Base-by-base conservation (phyloP, 345 rosid species). In the Arabidopsis arenosa region DNA sequence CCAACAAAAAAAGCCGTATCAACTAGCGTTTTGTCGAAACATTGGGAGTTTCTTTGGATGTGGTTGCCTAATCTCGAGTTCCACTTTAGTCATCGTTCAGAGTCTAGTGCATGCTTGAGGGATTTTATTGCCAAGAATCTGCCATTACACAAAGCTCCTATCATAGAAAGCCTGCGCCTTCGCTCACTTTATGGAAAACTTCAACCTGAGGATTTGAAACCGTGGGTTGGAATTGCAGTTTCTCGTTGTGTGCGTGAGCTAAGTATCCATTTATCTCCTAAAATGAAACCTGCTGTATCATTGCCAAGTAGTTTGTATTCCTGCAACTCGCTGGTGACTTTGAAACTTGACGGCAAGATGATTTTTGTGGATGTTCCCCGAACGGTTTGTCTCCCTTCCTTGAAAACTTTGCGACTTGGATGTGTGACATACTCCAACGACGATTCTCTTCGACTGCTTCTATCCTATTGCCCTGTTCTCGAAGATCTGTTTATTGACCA, bases 111-210 rank as follows among this genome's bases (percentile, higher is more conserved):
- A 44, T 44, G 7, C 48, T 17, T 44, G 17, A 14, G 8, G 17
- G 49, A 5, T 45, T 45, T 44, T 14, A 14, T 63, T 28, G 21
- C 1, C 12, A 63, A 43, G 13, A 41, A 63, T 26, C 37, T 63
- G 1, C 67, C 67, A 11, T 1, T 41, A 62, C 36, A 41, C 12
- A 62, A 2, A 62, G 51, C 66, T 23, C 21, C 12, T 0, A 9
- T 63, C 13, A 23, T 63, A 4, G 67, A 63, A 63, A 41, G 21
- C 67, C 4, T 63, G 37, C 6, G 4, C 2, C 52, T 63, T 33
- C 1, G 1, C 0, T 62, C 4, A 7, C 1, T 6, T 23, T 0
- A 0, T 0, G 1, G 0, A 40, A 7, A 1, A 12, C 0, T 23
- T 62, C 12, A 4, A 2, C 51, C 66, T 13, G 13, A 41, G 28